phyloP scores from a whole-genome alignment of 495 filamentous ascomycete genomes.

The Penicillium goetzii region DNA sequence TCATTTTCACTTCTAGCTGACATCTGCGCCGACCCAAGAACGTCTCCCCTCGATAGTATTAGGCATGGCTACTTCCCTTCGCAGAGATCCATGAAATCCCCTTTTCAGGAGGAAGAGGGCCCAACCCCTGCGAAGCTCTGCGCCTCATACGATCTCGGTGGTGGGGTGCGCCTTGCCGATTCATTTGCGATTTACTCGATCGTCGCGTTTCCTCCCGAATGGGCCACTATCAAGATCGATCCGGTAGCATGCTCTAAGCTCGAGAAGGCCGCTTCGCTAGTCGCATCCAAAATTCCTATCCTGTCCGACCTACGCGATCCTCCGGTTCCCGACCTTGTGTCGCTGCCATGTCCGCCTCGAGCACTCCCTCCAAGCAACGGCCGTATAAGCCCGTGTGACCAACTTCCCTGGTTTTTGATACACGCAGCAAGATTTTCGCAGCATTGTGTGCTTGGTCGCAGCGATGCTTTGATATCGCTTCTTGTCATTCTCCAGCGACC shows the following conservation, averaged over 20 bases:
- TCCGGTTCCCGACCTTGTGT: not conserved
- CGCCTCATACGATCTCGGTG: conserved; percentile 13
- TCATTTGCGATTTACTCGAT: conserved; percentile 19
- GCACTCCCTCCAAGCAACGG: not conserved
- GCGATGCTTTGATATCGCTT: conserved; percentile 16
- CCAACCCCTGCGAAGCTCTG: conserved; percentile 15
- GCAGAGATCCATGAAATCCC: not conserved
- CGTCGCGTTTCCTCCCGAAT: conserved; percentile 15
- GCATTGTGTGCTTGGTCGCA: conserved; percentile 25
- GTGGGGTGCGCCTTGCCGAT: conserved; percentile 14
- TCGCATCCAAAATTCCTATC: conserved; percentile 8
- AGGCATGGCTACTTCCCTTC: not conserved
- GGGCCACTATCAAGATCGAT: not conserved
- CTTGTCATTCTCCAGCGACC: conserved; percentile 28
- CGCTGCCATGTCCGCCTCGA: conserved; percentile 7
- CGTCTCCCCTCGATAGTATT: too few species aligned
- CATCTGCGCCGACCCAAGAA: too few species aligned
- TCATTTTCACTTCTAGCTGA: not conserved
- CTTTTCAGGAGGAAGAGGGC: conserved; percentile 10
- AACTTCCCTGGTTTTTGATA: conserved; percentile 29
- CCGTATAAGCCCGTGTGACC: not conserved
- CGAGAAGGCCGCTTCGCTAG: conserved; percentile 4
- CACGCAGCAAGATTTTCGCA: conserved; percentile 18
- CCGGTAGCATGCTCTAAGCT: not conserved
- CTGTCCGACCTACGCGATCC: not conserved